Conservation (phyloP, 768 basidiomycete species). For the Leucosporidium yakuticum region DNA sequence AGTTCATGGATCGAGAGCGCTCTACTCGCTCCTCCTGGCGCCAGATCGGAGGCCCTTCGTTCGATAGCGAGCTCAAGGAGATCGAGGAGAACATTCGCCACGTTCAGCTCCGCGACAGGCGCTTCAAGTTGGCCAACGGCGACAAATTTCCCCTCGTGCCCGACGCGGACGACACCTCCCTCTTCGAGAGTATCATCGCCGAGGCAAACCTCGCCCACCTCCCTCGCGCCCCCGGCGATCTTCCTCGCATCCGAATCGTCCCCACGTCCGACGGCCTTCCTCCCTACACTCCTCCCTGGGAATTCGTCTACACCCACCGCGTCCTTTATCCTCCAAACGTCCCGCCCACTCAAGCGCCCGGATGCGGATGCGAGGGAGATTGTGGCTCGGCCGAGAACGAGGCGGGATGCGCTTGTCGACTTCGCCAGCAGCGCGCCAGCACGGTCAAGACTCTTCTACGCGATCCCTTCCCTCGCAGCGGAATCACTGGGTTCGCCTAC, state of each 20-base stretch:
- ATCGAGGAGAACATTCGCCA: not conserved
- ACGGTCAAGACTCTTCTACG: not conserved
- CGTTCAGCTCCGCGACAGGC: not conserved
- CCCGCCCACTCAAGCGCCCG: conserved; percentile 17
- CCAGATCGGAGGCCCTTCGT: conserved; percentile 20
- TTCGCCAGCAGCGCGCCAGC: conserved; percentile 10
- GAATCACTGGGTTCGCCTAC: conserved; percentile 21
- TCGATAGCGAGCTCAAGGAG: not conserved
- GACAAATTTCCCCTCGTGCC: not conserved
- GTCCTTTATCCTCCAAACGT: conserved; percentile 21
- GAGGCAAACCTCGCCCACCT: conserved; percentile 12
- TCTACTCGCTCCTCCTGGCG: not conserved
- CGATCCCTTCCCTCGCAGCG: not conserved
- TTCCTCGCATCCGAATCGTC: conserved; percentile 10
- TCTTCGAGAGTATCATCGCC: conserved; percentile 13
- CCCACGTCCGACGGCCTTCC: not conserved
- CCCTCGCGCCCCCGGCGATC: not conserved
- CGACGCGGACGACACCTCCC: not conserved
- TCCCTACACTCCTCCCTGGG: conserved; percentile 11
- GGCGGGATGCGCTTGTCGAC: not conserved
- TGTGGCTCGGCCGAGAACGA: conserved; percentile 13
- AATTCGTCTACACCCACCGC: conserved; percentile 29
- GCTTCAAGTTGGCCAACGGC: not conserved
- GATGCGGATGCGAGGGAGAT: conserved; percentile 23
- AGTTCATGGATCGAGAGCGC: conserved; percentile 7